Base-by-base conservation (phyloP, 495 filamentous ascomycete species). In the Penicillium ucsense region DNA sequence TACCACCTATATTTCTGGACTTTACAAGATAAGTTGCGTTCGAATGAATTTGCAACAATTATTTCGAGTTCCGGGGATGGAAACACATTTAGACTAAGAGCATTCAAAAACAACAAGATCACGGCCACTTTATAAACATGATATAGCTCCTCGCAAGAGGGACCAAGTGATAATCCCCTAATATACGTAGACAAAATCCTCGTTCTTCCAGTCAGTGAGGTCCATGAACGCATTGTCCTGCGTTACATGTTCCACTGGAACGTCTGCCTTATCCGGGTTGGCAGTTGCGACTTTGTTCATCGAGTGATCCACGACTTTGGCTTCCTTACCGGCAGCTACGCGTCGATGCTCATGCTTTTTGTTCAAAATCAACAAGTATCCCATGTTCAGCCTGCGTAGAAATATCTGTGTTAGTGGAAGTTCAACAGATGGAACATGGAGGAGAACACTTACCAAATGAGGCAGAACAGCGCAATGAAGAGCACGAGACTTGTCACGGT, bases 161-260 rank as follows among this genome's bases (percentile, higher is more conserved):
- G 20, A 20, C 20, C 20, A 2, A 20, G 20, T 20, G 20, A 20
- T 20, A 20, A 20, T 20, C 20, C 20, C 45, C 53, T 67, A 79
- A 43, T 78, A 79, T 12, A 81, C 76, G 54, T 76, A 79, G 28
- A 80, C 74, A 51, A 80, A 80, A 38, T 80, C 75, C 53, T 80
- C 78, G 34, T 81, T 80, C 51, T 65, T 59, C 54, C 68, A 53
- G 54, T 80, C 76, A 3, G 77, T 74, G 50, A 76, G 61, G 51
- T 79, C 75, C n/a, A 67, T 67, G 54, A 74, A 73, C 6, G 67
- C 64, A 43, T 72, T 76, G 41, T 78, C 78, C n/a, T 73, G 64
- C 2, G 59, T 65, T 30, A 72, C 66, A 45, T 67, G 65, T 35
- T 64, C 55, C 31, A 71, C 58, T 45, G 72, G 67, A 20, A 40